Base-by-base conservation (phyloP, 305 asterid species). In the Solanum chacoense region DNA sequence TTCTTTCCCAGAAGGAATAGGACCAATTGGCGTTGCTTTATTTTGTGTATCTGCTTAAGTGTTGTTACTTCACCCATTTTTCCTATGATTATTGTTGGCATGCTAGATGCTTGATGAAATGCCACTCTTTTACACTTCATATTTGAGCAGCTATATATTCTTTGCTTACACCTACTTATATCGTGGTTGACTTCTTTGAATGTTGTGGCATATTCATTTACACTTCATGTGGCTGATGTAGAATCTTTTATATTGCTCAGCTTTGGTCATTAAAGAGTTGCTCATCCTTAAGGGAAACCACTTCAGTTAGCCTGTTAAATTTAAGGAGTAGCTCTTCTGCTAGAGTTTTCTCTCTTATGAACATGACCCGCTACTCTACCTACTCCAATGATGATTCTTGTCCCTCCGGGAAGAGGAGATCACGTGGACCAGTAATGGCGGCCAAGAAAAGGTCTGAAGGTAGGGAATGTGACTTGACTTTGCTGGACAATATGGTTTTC, bases 391-490 rank as follows among this genome's bases (percentile, higher is more conserved):
- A 89, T 88, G 96, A 93, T 72, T 89, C 91, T 80, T 22, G 72
- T 89, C 90, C 93, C 72, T 92, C 97, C 31, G 90, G 94, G 31
- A 96, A 94, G 89, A 86, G 94, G 91, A 93, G 97, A 86, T 93
- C 95, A 3, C 94, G 95, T 69, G 96, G 96, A 81, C 98, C 97
- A 74, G 93, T 96, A 84, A 91, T 97, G 98, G 97, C 98, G 24
- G 97, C 94, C 28, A 96, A 94, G 91, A 94, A 93, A 79, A 93
- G 94, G 88, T 88, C 98, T 76, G 96, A 92, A 97, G 99, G 98
- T 96, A 85, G 85, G 78, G 28, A 84, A n/a, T 20, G 7, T 34
- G 40, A 73, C 74, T 42, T 32, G 26, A 18, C 18, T 75, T 73
- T 75, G 34, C 42, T 87, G 45, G 85, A 31, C 65, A 75, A 32